Percentiles rank a stretch among this genome's conserved stretches.
Evolutionary conservation across 257 asterid genomes (phyloP).

Genomic region (Linaria vulgaris): DNA sequence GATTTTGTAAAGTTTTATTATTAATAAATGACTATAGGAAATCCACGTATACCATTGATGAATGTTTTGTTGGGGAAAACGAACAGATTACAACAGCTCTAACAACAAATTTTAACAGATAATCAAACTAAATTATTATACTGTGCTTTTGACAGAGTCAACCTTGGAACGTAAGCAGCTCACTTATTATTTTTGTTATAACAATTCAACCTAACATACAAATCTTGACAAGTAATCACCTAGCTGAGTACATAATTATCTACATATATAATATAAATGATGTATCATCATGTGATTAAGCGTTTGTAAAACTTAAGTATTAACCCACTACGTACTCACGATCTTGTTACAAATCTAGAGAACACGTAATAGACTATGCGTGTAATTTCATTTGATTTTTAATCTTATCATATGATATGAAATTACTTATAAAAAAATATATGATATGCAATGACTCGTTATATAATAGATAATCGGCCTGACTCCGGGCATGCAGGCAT

Average conservation of each 20-base stretch:
- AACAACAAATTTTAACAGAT: background rate
- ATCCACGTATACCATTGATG: background rate
- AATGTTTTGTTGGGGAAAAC: constrained; percentile 5
- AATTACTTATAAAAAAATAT: too few relatives aligned
- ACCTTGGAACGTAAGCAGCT: background rate
- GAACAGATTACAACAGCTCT: background rate
- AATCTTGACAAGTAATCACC: background rate
- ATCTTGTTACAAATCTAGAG: too few relatives aligned
- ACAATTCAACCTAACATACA: background rate
- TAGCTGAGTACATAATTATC: background rate
- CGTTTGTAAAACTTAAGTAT: too few relatives aligned
- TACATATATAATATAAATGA: too few relatives aligned
- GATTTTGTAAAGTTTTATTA: background rate
- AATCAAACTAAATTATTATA: background rate
- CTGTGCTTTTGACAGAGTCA: background rate
- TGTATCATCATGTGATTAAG: too few relatives aligned
- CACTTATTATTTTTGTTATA: background rate
- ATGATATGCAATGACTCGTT: too few relatives aligned
- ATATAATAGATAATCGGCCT: too few relatives aligned
- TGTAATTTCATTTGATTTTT: too few relatives aligned
- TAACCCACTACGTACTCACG: too few relatives aligned
- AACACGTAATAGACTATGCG: too few relatives aligned
- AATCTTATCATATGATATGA: too few relatives aligned
- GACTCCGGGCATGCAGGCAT: too few relatives aligned
- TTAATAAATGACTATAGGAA: background rate